A percentile compares a stretch with the other conserved stretches of the same genome.
Evolutionary conservation across 2,329 filamentous ascomycete genomes (phyloP).

Genomic region (Arthroderma sp.): DNA sequence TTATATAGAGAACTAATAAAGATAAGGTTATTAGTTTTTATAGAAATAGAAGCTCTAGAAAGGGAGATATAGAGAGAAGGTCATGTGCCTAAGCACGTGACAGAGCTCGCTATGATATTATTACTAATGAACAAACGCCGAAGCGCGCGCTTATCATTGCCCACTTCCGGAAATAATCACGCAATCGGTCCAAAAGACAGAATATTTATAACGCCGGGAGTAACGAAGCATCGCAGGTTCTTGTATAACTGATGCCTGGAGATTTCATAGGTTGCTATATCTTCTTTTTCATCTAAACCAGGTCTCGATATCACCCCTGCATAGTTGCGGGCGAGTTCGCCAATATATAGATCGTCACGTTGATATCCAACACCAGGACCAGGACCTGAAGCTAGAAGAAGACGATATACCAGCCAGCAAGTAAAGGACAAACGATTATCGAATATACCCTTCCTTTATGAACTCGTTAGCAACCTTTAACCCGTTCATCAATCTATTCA

Average conservation of each 20-base stretch:
- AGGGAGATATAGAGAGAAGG: too few relatives aligned
- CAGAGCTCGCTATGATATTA: too few relatives aligned
- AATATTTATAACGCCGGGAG: neutral
- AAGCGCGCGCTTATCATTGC: neutral
- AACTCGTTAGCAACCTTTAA: neutral
- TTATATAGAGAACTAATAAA: too few relatives aligned
- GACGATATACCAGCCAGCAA: neutral
- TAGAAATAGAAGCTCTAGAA: too few relatives aligned
- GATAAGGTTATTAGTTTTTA: too few relatives aligned
- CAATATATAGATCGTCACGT: neutral
- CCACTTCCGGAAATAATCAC: neutral
- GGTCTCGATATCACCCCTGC: neutral
- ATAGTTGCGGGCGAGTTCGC: neutral
- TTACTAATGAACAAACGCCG: neutral
- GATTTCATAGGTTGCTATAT: neutral
- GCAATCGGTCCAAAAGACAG: neutral
- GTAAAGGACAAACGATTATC: neutral
- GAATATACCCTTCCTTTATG: neutral
- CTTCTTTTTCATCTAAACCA: neutral
- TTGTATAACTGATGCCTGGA: neutral
- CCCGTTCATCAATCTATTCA: neutral
- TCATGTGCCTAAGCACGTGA: too few relatives aligned
- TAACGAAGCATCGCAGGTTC: neutral
- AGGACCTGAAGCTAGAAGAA: neutral
- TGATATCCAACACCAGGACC: neutral